Conservation (phyloP, 2,329 filamentous ascomycete species). For the Bretziella fagacearum region DNA sequence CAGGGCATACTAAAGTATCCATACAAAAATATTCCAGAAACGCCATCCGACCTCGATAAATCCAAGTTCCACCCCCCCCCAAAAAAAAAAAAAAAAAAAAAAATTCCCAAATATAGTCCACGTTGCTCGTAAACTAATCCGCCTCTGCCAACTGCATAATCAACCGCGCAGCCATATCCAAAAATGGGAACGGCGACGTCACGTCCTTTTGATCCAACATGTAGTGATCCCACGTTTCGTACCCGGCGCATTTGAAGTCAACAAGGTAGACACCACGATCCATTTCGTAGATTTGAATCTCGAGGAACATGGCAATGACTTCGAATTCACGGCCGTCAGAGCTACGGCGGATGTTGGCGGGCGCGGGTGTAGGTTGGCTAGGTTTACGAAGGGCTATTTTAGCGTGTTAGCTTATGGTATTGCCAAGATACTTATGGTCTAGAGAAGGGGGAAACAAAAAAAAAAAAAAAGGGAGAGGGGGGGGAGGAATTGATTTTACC, state of each 20-base stretch:
- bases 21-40: too few relatives aligned
- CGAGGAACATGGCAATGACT: conserved; percentile 81
- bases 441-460: background rate
- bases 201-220: conserved; percentile 83
- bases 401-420: background rate
- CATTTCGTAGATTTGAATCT: conserved; percentile 91
- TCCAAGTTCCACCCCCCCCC: too few relatives aligned
- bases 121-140: too few relatives aligned
- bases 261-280: conserved; percentile 87
- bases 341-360: conserved; percentile 17
- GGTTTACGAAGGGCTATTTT: conserved; percentile 11
- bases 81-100: too few relatives aligned
- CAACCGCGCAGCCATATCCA: conserved; percentile 80
- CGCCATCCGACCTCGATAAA: too few relatives aligned
- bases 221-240: conserved; percentile 63
- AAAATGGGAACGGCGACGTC: conserved; percentile 84
- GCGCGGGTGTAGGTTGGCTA: conserved; percentile 7
- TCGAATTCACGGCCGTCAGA: conserved; percentile 28
- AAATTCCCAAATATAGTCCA: too few relatives aligned
- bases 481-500: too few relatives aligned
- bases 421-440: background rate
- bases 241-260: conserved; percentile 96
- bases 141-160: conserved; percentile 86
- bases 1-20: too few relatives aligned
- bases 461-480: too few relatives aligned